Conservation (phyloP, 2,329 filamentous ascomycete species). For the Hyphodiscus sp. region DNA sequence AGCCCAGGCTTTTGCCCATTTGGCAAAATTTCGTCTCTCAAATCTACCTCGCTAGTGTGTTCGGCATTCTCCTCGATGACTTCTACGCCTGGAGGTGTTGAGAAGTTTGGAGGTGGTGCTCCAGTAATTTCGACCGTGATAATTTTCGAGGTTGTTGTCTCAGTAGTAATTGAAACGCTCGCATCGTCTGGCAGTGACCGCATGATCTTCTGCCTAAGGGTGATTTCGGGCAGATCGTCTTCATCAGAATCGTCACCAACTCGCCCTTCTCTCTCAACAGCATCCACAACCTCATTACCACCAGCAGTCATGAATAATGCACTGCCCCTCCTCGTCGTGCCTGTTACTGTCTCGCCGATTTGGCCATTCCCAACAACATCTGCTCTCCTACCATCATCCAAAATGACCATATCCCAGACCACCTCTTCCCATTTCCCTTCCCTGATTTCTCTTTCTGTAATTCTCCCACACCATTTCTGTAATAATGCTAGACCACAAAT, state of each 20-base stretch:
- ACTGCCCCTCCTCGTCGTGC: slow-evolving; percentile 29
- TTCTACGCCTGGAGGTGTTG: slow-evolving; percentile 52
- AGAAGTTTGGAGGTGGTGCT: slow-evolving; percentile 42
- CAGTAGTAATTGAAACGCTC: slow-evolving; percentile 53
- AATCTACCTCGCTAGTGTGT: slow-evolving; percentile 14
- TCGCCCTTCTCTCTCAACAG: slow-evolving; percentile 29
- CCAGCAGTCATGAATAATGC: slow-evolving; percentile 25
- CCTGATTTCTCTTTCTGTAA: slow-evolving; percentile 43
- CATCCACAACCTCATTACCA: slow-evolving; percentile 29
- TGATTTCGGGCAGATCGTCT: slow-evolving; percentile 37
- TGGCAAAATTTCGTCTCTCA: slow-evolving; percentile 10
- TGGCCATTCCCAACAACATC: slow-evolving; percentile 39
- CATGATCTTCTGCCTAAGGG: slow-evolving; percentile 47
- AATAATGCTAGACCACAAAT: slow-evolving; percentile 56
- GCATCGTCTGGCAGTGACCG: slow-evolving; percentile 49
- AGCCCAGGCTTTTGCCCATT: slow-evolving; percentile 13
- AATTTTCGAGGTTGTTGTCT: slow-evolving; percentile 53
- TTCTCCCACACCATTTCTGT: slow-evolving; percentile 48
- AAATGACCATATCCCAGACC: slow-evolving; percentile 61
- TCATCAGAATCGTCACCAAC: slow-evolving; percentile 32
- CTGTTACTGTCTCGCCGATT: slow-evolving; percentile 15
- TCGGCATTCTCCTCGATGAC: slow-evolving; percentile 44
- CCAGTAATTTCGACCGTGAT: slow-evolving; percentile 59
- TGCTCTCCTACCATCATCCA: slow-evolving; percentile 51
- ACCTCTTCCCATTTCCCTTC: slow-evolving; percentile 46